phyloP scores from a whole-genome alignment of 1,284 basidiomycete species.

The Bjerkandera adusta region DNA sequence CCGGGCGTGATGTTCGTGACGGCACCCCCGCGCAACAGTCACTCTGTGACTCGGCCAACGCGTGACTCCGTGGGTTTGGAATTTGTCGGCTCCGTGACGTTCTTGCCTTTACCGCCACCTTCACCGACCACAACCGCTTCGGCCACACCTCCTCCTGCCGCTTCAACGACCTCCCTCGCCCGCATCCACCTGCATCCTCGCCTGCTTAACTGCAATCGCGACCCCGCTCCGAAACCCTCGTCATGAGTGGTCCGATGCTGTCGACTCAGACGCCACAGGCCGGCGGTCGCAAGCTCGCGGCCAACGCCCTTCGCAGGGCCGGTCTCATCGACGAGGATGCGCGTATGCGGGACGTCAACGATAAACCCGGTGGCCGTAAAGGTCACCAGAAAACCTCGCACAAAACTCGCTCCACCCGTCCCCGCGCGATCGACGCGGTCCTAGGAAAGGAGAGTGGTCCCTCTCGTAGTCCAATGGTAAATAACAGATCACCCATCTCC shows the following conservation, averaged over 20 bases:
- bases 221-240: background rate
- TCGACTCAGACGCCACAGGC: constrained; percentile 41
- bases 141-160: constrained; percentile 1
- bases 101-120: constrained; percentile 22
- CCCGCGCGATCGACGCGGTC: constrained; percentile 54
- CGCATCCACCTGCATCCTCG: constrained; percentile 6
- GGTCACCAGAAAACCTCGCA: constrained; percentile 48
- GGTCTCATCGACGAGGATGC: constrained; percentile 73
- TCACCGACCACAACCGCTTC: constrained; percentile 11
- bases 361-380: constrained; percentile 69
- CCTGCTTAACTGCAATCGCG: no score
- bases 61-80: constrained; percentile 5
- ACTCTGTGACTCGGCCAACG: no score
- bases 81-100: constrained; percentile 5
- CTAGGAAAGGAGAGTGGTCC: constrained; percentile 47
- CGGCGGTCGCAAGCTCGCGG: constrained; percentile 53
- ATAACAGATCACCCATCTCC: constrained; percentile 45
- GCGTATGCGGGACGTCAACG: constrained; percentile 65
- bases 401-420: constrained; percentile 59
- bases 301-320: constrained; percentile 59
- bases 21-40: no score
- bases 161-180: background rate
- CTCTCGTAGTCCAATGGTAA: constrained; percentile 57
- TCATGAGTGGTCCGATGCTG: constrained; percentile 44
- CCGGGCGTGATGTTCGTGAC: constrained; percentile 8